Base-by-base conservation (phyloP, 345 rosid species). In the Triadica sebifera region DNA sequence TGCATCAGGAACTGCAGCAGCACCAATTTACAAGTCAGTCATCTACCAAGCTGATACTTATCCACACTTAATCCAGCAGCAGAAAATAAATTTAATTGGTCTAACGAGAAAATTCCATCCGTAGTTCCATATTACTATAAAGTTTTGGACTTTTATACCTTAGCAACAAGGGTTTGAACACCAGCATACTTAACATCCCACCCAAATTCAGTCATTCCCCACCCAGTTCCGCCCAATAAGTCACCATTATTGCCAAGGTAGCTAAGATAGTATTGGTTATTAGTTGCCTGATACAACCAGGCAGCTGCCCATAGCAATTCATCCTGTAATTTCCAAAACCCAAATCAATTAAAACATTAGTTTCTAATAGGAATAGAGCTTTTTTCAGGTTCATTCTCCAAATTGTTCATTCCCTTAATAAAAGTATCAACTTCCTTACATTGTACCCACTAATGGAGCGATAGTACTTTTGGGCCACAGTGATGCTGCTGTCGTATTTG, bases 171-270 rank as follows among this genome's bases (percentile, higher is more conserved):
- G 29, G 97, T 86, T 72, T 93, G 97, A 61, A 93, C 97, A 20
- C 99, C 98, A 16, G 98, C 91, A 80, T 90, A 91, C 85, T 96
- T 96, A n/a, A 87, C 97, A 68, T 96, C 99, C 99, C 98, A 96
- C 52, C 99, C 77, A 12, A 96, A 96, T 84, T 96, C 99, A 4
- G 93, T 93, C 96, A 91, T 93, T 62, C 78, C 77, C 98, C 98
- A 96, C 43, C 91, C 87, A 52, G 97, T 93, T 72, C 94, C 99
- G 20, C 99, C 99, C 88, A 96, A 77, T 0, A 92, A 75, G 37
- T 93, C 96, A 39, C 91, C 98, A 68, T 96, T 96, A 15, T 80
- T 85, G 45, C 87, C 98, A 62, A 96, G 86, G 86, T 96, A 96
- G 84, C 87, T 81, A 85, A 93, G 73, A 85, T 90, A 96, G 79